phyloP scores from a whole-genome alignment of 2,329 filamentous ascomycete genomes.

The Fusarium sacchari region DNA sequence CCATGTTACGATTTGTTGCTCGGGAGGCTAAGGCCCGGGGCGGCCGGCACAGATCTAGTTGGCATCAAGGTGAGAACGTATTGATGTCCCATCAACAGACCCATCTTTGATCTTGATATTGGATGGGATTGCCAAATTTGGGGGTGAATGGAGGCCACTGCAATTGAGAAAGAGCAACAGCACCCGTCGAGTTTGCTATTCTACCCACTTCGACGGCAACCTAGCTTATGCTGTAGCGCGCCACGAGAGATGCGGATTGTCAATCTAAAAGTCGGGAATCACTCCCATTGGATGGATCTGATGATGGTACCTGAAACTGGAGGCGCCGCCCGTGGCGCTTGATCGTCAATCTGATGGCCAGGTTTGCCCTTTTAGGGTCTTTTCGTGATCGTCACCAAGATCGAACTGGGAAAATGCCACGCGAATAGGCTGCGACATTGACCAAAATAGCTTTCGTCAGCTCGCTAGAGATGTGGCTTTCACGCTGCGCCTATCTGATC shows the following conservation, averaged over 20 bases:
- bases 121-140: background rate
- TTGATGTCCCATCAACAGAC: conserved; percentile 4
- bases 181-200: conserved; percentile 20
- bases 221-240: conserved; percentile 24
- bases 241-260: conserved; percentile 30
- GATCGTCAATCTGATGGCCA: conserved; percentile 28
- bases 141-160: background rate
- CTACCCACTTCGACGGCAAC: conserved; percentile 9
- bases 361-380: conserved; percentile 9
- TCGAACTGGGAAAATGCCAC: background rate
- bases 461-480: background rate
- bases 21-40: conserved; percentile 7
- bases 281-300: conserved; percentile 35
- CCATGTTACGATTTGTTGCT: conserved; percentile 31
- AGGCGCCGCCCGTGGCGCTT: conserved; percentile 38
- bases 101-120: conserved; percentile 4
- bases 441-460: background rate
- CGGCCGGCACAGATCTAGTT: conserved; percentile 23
- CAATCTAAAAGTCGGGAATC: conserved; percentile 34
- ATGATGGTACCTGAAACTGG: conserved; percentile 41
- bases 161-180: conserved; percentile 1
- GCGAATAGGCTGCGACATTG: background rate
- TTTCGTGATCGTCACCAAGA: background rate
- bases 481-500: background rate
- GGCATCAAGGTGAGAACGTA: conserved; percentile 13